Base-by-base conservation (phyloP, 2,329 filamentous ascomycete genomes). In the Orbilia blumenaviensis region DNA sequence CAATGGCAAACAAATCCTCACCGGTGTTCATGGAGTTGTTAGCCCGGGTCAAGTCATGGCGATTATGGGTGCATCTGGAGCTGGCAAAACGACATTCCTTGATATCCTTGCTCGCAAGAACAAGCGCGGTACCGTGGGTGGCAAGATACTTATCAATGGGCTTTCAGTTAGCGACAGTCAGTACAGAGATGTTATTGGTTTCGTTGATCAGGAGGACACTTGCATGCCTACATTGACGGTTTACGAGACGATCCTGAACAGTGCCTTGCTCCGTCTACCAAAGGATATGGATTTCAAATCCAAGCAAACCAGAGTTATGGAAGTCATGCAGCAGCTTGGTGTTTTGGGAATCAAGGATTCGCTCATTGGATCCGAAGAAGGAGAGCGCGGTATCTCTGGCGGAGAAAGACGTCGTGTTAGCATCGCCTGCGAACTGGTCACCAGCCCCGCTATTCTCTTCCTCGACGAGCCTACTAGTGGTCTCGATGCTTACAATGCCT, bases 31-130 rank as follows among this genome's bases (percentile, higher is more conserved):
- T 78, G 95, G 95, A 52, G 89, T 93, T 44, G 94, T 94, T n/a
- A 91, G 91, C 79, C 93, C 94, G 1, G 96, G 96, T n/a, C 93
- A 99, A 82, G 89, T 98, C 6, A 92, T 94, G 79, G 95, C 95
- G 7, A 96, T 99, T 80, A 99, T 99, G 94, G 95, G 95, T 68
- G 94, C 95, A 6, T 99, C 95, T 0, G 95, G 95, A 29, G 96
- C 95, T 44, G 95, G 95, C 73, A 99, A 99, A 84, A 99, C 95
- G 0, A 97, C 93, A 0, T 98, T 99, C 83, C 85, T 99, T 48
- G 95, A 99, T 81, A 97, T 99, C 73, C 86, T 99, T 52, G 95
- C 95, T 7, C 90, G 94, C 78, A 99, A 98, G 86, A 98, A 98
- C 84, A 99, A 99, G 84, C 90, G 93, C 34, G 96, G 95, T 41